Percentiles rank a stretch among this genome's conserved stretches.
These are phyloP conservation scores for Inonotus obliquus DNA, from an alignment of 1,284 basidiomycete genomes.

Conservation along the genomic window DNA sequence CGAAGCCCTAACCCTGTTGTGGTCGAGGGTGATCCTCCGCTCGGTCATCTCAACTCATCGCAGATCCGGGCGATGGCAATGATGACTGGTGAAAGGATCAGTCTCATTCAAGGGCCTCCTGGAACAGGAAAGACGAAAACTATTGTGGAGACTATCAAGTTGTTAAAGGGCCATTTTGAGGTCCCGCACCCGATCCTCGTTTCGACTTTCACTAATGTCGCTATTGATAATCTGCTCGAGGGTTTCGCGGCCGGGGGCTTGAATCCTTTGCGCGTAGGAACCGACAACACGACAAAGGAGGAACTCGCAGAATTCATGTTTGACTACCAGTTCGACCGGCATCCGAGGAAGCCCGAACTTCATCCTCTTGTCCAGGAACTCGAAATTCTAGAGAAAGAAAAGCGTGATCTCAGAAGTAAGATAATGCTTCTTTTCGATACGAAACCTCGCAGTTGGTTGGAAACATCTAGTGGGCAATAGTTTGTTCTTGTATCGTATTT, in stretches of 20 bases:
- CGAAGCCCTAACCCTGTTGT: conserved; percentile 54
- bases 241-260: conserved; percentile 61
- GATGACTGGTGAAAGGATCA: conserved; percentile 78
- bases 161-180: conserved; percentile 84
- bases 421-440: not conserved
- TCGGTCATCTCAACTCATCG: conserved; percentile 67
- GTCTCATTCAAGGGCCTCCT: conserved; percentile 91
- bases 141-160: conserved; percentile 77
- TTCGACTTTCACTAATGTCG: conserved; percentile 90
- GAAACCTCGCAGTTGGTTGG: conserved; percentile 20
- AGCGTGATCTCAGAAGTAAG: conserved; percentile 11
- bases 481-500: not conserved
- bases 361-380: conserved; percentile 35
- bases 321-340: conserved; percentile 59
- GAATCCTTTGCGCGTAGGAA: conserved; percentile 75
- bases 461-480: conserved; percentile 24
- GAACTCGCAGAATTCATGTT: conserved; percentile 59
- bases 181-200: conserved; percentile 83
- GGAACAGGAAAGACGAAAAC: conserved; percentile 97
- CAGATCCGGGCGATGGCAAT: conserved; percentile 82
- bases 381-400: conserved; percentile 27
- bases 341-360: conserved; percentile 49
- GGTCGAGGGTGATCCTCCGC: conserved; percentile 76
- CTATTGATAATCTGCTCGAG: conserved; percentile 90
- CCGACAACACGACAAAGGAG: conserved; percentile 53